phyloP scores from a whole-genome alignment of 2,329 filamentous ascomycete species.

The Chaetomiaceae sp. region DNA sequence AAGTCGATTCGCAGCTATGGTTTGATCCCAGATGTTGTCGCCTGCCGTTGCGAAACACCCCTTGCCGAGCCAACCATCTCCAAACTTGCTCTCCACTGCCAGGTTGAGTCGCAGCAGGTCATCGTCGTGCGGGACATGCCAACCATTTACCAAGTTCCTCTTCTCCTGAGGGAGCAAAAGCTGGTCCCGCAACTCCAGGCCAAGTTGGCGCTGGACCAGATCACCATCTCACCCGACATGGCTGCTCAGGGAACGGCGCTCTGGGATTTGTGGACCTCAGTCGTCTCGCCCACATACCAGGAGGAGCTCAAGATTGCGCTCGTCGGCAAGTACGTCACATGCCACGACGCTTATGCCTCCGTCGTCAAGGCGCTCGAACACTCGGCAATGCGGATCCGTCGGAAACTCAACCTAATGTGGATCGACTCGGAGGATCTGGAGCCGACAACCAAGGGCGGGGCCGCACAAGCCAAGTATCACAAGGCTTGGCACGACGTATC shows the following conservation, averaged over 20 bases:
- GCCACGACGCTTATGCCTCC: conserved; percentile 76
- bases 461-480: conserved; percentile 69
- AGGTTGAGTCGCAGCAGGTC: conserved; percentile 80
- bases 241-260: conserved; percentile 61
- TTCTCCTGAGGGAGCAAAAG: conserved; percentile 82
- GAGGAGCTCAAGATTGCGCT: conserved; percentile 76
- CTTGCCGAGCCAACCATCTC: conserved; percentile 70
- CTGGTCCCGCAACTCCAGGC: conserved; percentile 64
- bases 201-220: conserved; percentile 59
- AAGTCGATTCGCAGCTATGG: conserved; percentile 78
- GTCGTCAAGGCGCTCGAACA: conserved; percentile 85
- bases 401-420: conserved; percentile 75
- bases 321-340: conserved; percentile 85
- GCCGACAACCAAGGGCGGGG: conserved; percentile 50
- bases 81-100: conserved; percentile 87
- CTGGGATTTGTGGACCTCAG: conserved; percentile 74
- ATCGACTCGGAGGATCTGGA: conserved; percentile 86
- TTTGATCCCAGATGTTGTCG: conserved; percentile 69
- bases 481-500: conserved; percentile 79
- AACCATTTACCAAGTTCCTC: conserved; percentile 89
- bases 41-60: conserved; percentile 79
- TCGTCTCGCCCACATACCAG: conserved; percentile 61
- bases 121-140: conserved; percentile 85
- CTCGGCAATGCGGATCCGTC: conserved; percentile 77
- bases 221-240: conserved; percentile 50